Evolutionary conservation across 2,329 filamentous ascomycete species (phyloP).

Genomic region (Malbranchea cinnamomea): DNA sequence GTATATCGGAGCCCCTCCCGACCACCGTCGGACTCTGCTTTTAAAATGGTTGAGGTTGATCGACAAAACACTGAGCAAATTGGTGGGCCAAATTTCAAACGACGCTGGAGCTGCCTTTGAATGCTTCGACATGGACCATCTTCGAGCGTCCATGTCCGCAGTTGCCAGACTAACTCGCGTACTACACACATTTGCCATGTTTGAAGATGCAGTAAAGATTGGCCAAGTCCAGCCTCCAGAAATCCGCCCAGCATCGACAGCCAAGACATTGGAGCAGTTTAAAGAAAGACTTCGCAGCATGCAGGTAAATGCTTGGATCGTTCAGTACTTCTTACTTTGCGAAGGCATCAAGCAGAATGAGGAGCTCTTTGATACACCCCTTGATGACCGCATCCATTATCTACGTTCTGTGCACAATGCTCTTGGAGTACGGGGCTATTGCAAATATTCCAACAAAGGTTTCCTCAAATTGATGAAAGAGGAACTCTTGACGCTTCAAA

Average conservation of each 20-base stretch:
- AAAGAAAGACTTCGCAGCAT: constrained; percentile 67
- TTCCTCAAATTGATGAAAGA: constrained; percentile 81
- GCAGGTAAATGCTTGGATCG: constrained; percentile 73
- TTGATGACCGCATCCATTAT: constrained; percentile 63
- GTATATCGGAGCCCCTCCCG: constrained; percentile 39
- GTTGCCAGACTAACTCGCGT: constrained; percentile 58
- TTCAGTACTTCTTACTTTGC: constrained; percentile 69
- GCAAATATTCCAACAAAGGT: constrained; percentile 69
- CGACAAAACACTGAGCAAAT: constrained; percentile 58
- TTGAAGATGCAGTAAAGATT: constrained; percentile 72
- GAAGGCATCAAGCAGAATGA: constrained; percentile 55
- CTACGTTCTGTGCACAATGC: constrained; percentile 71
- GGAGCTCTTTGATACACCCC: constrained; percentile 47
- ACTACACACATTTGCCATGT: constrained; percentile 63
- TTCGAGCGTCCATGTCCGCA: constrained; percentile 57
- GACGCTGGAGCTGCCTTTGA: constrained; percentile 55
- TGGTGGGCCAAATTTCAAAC: constrained; percentile 54
- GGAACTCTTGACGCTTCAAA: constrained; percentile 62
- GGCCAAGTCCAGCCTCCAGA: constrained; percentile 52
- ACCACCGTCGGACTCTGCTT: constrained; percentile 54
- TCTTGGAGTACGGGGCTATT: constrained; percentile 69
- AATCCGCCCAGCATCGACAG: constrained; percentile 34
- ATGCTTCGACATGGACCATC: constrained; percentile 65
- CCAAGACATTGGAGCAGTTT: constrained; percentile 31
- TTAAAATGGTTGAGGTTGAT: constrained; percentile 65